Conservation (phyloP, 2,329 filamentous ascomycete species). For the Microcyclospora tardicrescens region DNA sequence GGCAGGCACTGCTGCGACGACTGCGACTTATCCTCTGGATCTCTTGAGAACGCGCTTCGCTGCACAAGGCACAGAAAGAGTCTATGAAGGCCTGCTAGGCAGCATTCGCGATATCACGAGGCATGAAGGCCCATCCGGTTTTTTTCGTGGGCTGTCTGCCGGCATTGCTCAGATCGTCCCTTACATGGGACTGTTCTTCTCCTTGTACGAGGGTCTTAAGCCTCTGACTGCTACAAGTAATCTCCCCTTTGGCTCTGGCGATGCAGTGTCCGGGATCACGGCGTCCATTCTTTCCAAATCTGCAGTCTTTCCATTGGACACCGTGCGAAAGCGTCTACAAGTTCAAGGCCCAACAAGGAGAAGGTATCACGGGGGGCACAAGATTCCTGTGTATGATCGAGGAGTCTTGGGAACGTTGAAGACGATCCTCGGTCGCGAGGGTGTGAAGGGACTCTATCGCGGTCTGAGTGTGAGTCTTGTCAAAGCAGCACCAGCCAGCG, state of each 20-base stretch:
- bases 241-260: constrained; percentile 54
- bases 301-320: constrained; percentile 80
- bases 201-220: constrained; percentile 65
- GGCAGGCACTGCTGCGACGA: constrained; percentile 72
- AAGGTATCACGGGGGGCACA: constrained; percentile 56
- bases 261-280: constrained; percentile 68
- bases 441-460: constrained; percentile 68
- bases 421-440: constrained; percentile 59
- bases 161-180: constrained; percentile 80
- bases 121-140: constrained; percentile 64
- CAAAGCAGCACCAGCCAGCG: constrained; percentile 87
- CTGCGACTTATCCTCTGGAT: constrained; percentile 81
- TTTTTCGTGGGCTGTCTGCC: constrained; percentile 76
- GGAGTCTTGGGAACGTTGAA: constrained; percentile 54
- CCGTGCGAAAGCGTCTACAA: constrained; percentile 84
- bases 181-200: constrained; percentile 95
- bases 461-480: constrained; percentile 78
- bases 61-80: constrained; percentile 68
- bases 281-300: constrained; percentile 79
- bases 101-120: constrained; percentile 60
- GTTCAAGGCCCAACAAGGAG: constrained; percentile 80
- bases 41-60: constrained; percentile 88
- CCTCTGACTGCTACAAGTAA: constrained; percentile 34
- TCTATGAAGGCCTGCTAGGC: constrained; percentile 60
- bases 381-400: constrained; percentile 67